A percentile compares a stretch with the other conserved stretches of the same genome.
These are phyloP conservation scores for Agaricus subrufescens DNA, from an alignment of 768 basidiomycete species.

Conservation along the genomic window DNA sequence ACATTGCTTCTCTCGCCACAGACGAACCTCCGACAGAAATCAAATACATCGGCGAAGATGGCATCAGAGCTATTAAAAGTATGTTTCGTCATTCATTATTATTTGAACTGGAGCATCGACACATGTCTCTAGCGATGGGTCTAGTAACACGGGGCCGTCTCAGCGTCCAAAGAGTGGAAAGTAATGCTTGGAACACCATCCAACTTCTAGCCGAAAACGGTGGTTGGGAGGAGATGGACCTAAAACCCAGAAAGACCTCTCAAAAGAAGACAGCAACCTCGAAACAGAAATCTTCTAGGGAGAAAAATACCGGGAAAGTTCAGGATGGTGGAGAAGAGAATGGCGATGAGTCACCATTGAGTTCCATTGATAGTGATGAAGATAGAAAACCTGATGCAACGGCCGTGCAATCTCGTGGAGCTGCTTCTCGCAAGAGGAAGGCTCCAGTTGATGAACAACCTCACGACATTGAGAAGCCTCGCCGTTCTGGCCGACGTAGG, in stretches of 20 bases:
- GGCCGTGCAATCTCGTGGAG: background rate
- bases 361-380: background rate
- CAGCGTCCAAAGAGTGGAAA: constrained; percentile 79
- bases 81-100: constrained; percentile 9
- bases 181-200: constrained; percentile 62
- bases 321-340: background rate
- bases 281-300: background rate
- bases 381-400: background rate
- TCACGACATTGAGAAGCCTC: background rate
- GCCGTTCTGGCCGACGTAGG: constrained; percentile 9
- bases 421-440: constrained; percentile 2
- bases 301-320: background rate
- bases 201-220: constrained; percentile 59
- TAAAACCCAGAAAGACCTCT: constrained; percentile 27
- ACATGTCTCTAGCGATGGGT: constrained; percentile 55
- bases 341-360: constrained; percentile 3
- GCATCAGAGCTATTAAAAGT: constrained; percentile 64
- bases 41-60: constrained; percentile 63
- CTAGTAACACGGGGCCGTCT: constrained; percentile 77
- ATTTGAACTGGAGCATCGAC: background rate
- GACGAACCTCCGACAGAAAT: constrained; percentile 45
- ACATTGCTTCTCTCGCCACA: constrained; percentile 42
- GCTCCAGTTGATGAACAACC: background rate
- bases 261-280: constrained; percentile 16
- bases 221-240: constrained; percentile 64